Percentiles rank a stretch among this genome's conserved stretches.
phyloP scores from a whole-genome alignment of 306 rosid genomes.

The Ziziphus jujuba region DNA sequence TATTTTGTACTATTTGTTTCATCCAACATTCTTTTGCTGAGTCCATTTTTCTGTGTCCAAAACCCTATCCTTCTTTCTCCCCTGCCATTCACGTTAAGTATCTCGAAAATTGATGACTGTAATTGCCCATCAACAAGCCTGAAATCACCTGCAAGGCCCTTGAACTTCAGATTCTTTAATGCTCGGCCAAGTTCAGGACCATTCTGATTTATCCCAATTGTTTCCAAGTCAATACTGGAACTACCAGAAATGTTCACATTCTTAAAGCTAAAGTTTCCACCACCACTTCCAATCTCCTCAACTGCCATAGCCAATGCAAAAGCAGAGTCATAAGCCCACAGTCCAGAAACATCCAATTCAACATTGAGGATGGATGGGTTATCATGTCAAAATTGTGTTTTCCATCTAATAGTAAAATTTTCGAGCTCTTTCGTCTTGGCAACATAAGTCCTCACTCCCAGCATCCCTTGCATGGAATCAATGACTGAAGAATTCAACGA shows the following conservation, averaged over 20 bases:
- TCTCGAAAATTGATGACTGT: conserved; percentile 30
- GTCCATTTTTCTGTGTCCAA: conserved; percentile 25
- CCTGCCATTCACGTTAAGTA: conserved; percentile 36
- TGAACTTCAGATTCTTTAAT: conserved; percentile 24
- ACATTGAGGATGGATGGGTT: conserved; percentile 27
- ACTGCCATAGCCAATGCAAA: conserved; percentile 51
- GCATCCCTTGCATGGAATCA: conserved; percentile 53
- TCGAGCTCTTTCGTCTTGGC: conserved; percentile 26
- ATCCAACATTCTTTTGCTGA: neutral
- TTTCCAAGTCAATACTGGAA: conserved; percentile 19
- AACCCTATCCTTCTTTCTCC: conserved; percentile 17
- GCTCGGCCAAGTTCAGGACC: conserved; percentile 24
- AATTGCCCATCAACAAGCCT: conserved; percentile 34
- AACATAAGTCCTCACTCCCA: conserved; percentile 47
- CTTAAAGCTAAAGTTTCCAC: neutral
- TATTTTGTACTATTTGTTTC: neutral
- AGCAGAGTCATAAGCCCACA: conserved; percentile 64
- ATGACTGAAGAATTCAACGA: conserved; percentile 9
- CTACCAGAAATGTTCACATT: conserved; percentile 6
- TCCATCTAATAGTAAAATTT: conserved; percentile 42
- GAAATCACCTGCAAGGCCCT: conserved; percentile 48
- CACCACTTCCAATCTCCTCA: conserved; percentile 37
- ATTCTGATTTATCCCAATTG: conserved; percentile 7
- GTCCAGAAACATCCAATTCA: conserved; percentile 27
- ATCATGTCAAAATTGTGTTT: conserved; percentile 26